Conservation (phyloP, 495 filamentous ascomycete species). For the Baudoinia panamericana region DNA sequence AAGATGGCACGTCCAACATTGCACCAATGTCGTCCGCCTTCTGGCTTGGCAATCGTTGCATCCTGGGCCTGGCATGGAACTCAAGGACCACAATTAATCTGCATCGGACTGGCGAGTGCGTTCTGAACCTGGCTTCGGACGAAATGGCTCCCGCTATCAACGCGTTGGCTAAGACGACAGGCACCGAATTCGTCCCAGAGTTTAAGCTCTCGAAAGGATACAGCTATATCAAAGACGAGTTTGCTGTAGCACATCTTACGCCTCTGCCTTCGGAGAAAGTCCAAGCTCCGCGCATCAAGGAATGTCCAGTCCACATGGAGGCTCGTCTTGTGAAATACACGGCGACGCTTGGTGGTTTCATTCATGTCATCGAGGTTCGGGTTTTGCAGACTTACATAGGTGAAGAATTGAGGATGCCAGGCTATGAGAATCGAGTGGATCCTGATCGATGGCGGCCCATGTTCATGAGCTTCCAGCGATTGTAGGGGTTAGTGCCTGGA, state of each 20-base stretch:
- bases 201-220: constrained; percentile 26
- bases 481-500: constrained; percentile 27
- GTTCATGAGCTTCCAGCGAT: constrained; percentile 34
- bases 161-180: constrained; percentile 32
- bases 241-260: constrained; percentile 26
- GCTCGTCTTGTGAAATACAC: constrained; percentile 27
- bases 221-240: constrained; percentile 34
- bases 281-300: constrained; percentile 23
- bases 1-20: constrained; percentile 34
- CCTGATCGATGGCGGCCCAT: constrained; percentile 33
- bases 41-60: constrained; percentile 36
- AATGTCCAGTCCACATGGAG: constrained; percentile 34
- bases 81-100: constrained; percentile 35
- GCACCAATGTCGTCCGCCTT: constrained; percentile 36
- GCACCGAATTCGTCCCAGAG: constrained; percentile 23
- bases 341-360: constrained; percentile 26
- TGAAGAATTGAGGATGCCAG: constrained; percentile 24
- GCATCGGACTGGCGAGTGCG: constrained; percentile 33
- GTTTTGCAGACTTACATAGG: constrained; percentile 17
- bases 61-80: constrained; percentile 31
- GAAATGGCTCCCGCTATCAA: constrained; percentile 31
- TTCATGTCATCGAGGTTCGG: constrained; percentile 15
- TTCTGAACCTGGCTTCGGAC: constrained; percentile 34
- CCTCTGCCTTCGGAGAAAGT: constrained; percentile 26
- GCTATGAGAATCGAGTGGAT: constrained; percentile 32